A percentile compares a stretch with the other conserved stretches of the same genome.
These are phyloP conservation scores for Mytilinidion resinicola DNA, from an alignment of 495 filamentous ascomycete species.

Conservation along the genomic window DNA sequence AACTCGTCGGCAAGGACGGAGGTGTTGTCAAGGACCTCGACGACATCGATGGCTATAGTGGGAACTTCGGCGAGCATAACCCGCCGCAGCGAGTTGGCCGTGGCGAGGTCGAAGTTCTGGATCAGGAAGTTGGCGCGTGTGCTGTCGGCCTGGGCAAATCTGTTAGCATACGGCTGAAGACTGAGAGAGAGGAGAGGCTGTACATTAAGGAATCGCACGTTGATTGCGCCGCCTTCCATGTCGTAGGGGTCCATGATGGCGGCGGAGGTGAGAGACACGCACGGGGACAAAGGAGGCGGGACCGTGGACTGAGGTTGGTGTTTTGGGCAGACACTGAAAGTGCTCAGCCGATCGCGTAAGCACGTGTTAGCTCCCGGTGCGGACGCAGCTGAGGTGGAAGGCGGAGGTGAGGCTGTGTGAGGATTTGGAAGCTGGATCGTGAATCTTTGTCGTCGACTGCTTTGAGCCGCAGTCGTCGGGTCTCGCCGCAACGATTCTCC, in stretches of 20 bases:
- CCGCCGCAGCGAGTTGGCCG: conserved; percentile 92
- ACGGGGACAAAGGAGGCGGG: neutral
- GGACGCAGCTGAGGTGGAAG: neutral
- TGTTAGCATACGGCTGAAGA: conserved; percentile 6
- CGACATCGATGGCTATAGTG: conserved; percentile 89
- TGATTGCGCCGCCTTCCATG: conserved; percentile 20
- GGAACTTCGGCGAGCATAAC: conserved; percentile 91
- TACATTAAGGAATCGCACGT: conserved; percentile 27
- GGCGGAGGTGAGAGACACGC: neutral
- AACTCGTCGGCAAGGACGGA: conserved; percentile 95
- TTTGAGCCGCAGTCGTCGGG: too few species aligned
- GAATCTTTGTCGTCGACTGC: too few species aligned
- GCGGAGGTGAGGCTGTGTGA: conserved; percentile 2
- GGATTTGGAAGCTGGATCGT: too few species aligned
- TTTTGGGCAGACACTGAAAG: too few species aligned
- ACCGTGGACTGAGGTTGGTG: neutral
- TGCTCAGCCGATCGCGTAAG: neutral
- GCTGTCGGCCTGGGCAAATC: conserved; percentile 51
- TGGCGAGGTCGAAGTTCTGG: conserved; percentile 70
- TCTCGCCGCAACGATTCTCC: too few species aligned
- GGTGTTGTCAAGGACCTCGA: conserved; percentile 88
- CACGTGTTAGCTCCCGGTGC: neutral
- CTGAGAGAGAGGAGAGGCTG: neutral
- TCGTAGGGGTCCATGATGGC: conserved; percentile 25
- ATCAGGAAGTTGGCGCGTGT: conserved; percentile 77